A percentile compares a stretch with the other conserved stretches of the same genome.
Conservation (phyloP, 73 alveolate genomes). For the Effrenium voratum region DNA sequence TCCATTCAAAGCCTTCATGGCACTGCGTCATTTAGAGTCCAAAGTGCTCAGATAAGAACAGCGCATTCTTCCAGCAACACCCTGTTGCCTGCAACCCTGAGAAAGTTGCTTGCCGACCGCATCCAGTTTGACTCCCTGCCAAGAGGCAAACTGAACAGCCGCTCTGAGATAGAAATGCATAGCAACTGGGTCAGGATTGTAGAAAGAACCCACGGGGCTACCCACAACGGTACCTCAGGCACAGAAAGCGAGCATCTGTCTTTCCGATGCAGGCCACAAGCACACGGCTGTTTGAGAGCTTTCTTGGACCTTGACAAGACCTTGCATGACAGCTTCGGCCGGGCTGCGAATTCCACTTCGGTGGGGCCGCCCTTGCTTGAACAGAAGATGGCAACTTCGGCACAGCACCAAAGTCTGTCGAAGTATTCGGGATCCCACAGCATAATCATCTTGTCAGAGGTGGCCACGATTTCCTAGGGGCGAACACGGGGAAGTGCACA, state of each 20-base stretch:
- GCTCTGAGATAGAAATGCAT: constrained; percentile 64
- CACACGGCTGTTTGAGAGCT: too few species aligned
- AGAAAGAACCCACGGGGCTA: constrained; percentile 71
- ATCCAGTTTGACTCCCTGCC: background rate
- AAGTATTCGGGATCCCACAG: constrained; percentile 71
- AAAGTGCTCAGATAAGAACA: too few species aligned
- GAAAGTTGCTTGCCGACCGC: too few species aligned
- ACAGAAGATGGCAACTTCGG: constrained; percentile 58
- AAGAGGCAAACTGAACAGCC: constrained; percentile 54
- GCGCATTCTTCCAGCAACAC: too few species aligned
- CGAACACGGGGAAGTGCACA: background rate
- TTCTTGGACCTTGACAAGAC: too few species aligned
- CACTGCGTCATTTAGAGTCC: too few species aligned
- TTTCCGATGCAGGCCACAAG: too few species aligned
- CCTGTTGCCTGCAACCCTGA: too few species aligned
- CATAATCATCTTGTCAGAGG: constrained; percentile 56
- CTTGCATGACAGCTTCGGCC: background rate
- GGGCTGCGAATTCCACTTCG: constrained; percentile 35
- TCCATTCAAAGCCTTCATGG: too few species aligned
- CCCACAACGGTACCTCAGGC: constrained; percentile 54
- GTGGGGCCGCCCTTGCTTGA: constrained; percentile 26
- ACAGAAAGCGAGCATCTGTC: too few species aligned
- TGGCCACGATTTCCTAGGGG: constrained; percentile 49
- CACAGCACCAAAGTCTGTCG: constrained; percentile 80
- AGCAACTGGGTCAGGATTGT: constrained; percentile 48